Evolutionary conservation across 306 rosid genomes (phyloP).

Genomic region (Macrotyloma uniflorum): DNA sequence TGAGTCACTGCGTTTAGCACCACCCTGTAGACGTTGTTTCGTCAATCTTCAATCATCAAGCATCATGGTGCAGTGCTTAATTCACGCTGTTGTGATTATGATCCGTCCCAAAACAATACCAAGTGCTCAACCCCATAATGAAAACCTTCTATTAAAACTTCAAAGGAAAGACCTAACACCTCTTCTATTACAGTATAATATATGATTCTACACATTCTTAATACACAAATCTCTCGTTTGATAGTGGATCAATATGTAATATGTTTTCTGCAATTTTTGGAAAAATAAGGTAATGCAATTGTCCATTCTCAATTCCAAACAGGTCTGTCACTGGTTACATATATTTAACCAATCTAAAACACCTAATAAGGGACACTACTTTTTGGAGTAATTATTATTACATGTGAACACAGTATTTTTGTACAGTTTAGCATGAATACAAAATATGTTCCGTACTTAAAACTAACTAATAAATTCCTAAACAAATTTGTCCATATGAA

Average conservation of each 20-base stretch:
- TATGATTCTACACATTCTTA: too few relatives aligned
- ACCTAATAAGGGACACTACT: neutral
- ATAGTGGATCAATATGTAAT: too few relatives aligned
- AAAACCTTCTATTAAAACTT: too few relatives aligned
- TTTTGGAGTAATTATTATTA: neutral
- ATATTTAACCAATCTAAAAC: too few relatives aligned
- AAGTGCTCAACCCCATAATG: too few relatives aligned
- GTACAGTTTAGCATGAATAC: neutral
- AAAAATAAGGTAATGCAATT: too few relatives aligned
- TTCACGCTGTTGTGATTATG: neutral
- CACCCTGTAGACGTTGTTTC: neutral
- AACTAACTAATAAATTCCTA: neutral
- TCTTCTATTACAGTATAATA: too few relatives aligned
- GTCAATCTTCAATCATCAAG: neutral
- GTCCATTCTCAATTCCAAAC: too few relatives aligned
- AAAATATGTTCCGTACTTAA: neutral
- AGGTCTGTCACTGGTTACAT: too few relatives aligned
- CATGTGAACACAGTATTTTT: neutral
- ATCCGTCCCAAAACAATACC: neutral
- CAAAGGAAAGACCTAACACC: too few relatives aligned
- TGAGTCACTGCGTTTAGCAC: neutral
- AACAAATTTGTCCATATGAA: neutral
- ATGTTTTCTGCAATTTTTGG: too few relatives aligned
- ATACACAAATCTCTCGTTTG: too few relatives aligned
- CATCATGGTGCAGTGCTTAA: neutral